Evolutionary conservation across 495 filamentous ascomycete species (phyloP), one percentile per base, ranked within the genome.

Genomic region (Lasiosphaeris hirsuta): DNA sequence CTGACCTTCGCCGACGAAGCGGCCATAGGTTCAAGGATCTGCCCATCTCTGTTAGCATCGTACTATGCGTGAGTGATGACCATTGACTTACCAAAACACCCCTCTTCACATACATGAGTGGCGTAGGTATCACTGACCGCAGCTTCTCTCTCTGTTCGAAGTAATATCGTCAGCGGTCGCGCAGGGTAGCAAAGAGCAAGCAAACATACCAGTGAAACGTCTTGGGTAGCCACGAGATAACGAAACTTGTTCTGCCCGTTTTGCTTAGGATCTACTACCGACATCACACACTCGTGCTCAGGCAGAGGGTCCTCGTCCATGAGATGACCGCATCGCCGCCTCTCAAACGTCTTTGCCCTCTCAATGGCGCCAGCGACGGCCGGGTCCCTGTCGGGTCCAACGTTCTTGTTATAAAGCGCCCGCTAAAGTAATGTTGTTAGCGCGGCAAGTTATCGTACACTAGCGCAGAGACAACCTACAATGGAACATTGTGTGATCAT

Each of bases 311-410:
- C 77, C 46, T 89, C 82, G 54, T 93, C 85, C 54, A 84, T 86
- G 67, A 94, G 86, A 72, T 99, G 94, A 43, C 86, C 87, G 71
- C 94, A 99, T 61, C 93, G 85, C 44, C 94, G 82, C 47, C 92
- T 84, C 63, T 96, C 94, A 60, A 90, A 85, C 45, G 59, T 69
- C 72, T 91, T 90, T 4, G 88, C 87, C 56, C 81, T 73, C 35
- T 83, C 81, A 65, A 92, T 89, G 23, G 86, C 76, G 14, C 66
- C 74, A 10, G 78, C 75, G 45, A 84, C 78, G 36, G 79, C 72
- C 2, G 85, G 79, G 54, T 85, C 74, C n/a, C 73, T 67, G 51
- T 78, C 70, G 0, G 85, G 78, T 39, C 83, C 75, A 13, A 69
- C 69, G 52, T 78, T 73, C 34, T 72, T 62, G 17, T 74, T 74